phyloP scores from a whole-genome alignment of 208 protist genomes.

The Acanthamoeba quina region DNA sequence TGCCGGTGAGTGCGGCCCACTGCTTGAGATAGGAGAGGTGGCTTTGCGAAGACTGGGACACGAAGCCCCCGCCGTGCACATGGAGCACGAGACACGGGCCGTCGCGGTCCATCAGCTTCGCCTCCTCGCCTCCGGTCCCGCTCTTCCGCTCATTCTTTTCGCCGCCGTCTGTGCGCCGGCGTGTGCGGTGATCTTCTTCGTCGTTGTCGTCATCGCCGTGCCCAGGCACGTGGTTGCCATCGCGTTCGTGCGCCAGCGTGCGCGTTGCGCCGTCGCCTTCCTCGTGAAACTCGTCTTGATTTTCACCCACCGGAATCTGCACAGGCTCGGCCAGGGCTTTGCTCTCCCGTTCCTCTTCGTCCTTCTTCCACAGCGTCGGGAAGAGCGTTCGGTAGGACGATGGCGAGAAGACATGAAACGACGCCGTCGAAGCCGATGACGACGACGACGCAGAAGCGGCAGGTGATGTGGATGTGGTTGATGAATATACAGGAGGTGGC shows the following conservation, averaged over 20 bases:
- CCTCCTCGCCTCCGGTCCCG: neutral
- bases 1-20: conserved; percentile 1
- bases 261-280: neutral
- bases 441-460: neutral
- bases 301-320: neutral
- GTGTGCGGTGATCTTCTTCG: neutral
- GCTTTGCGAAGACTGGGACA: conserved; percentile 10
- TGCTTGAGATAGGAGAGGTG: conserved; percentile 52
- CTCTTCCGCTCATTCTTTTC: neutral
- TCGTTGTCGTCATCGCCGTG: neutral
- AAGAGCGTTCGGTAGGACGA: neutral
- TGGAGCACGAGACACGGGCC: neutral
- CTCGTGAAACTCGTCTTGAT: neutral
- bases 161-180: neutral
- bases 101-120: neutral
- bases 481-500: neutral
- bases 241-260: neutral
- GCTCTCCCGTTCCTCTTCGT: neutral
- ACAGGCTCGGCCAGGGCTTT: neutral
- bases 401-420: neutral
- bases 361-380: neutral
- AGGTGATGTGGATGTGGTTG: neutral
- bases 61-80: conserved; percentile 32
- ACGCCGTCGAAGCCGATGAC: neutral
- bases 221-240: neutral